Conservation (phyloP, 805 yeast genomes). For the Candida pseudofarinosa region DNA sequence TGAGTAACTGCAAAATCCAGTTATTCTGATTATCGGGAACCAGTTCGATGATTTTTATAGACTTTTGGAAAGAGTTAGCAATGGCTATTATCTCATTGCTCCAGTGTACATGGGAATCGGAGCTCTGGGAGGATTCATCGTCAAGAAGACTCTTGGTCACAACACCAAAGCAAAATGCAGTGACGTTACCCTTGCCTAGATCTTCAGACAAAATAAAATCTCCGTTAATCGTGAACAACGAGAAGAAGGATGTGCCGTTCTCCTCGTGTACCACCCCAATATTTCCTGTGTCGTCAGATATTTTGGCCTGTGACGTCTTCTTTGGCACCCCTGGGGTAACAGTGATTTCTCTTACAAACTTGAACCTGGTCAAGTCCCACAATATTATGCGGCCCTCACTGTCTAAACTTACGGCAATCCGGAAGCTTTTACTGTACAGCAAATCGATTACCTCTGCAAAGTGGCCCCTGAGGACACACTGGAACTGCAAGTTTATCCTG, state of each 20-base stretch:
- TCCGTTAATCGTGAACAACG: slow-evolving; percentile 54
- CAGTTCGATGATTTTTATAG: slow-evolving; percentile 26
- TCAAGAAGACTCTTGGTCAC: slow-evolving; percentile 25
- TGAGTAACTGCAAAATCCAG: slow-evolving; percentile 5
- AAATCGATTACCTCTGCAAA: slow-evolving; percentile 42
- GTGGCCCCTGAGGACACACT: slow-evolving; percentile 57
- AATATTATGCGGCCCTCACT: slow-evolving; percentile 48
- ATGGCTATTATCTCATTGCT: slow-evolving; percentile 30
- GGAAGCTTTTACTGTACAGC: slow-evolving; percentile 47
- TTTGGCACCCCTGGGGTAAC: neutral
- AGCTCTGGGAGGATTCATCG: slow-evolving; percentile 13
- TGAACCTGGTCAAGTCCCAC: slow-evolving; percentile 62
- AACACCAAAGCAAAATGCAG: slow-evolving; percentile 27
- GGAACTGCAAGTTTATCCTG: slow-evolving; percentile 32
- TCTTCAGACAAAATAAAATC: slow-evolving; percentile 26
- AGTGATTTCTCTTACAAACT: slow-evolving; percentile 39
- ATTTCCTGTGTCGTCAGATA: slow-evolving; percentile 54
- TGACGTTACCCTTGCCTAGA: slow-evolving; percentile 11
- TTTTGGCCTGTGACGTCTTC: slow-evolving; percentile 29
- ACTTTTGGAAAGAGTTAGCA: slow-evolving; percentile 25
- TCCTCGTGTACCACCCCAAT: slow-evolving; percentile 36
- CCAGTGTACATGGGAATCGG: slow-evolving; percentile 34
- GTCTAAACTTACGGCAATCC: slow-evolving; percentile 54
- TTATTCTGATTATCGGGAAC: slow-evolving; percentile 10
- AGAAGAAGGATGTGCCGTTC: slow-evolving; percentile 17